Evolutionary conservation across 345 rosid genomes (phyloP), one percentile per base, ranked within the genome.

Genomic region (Clausena lansium): DNA sequence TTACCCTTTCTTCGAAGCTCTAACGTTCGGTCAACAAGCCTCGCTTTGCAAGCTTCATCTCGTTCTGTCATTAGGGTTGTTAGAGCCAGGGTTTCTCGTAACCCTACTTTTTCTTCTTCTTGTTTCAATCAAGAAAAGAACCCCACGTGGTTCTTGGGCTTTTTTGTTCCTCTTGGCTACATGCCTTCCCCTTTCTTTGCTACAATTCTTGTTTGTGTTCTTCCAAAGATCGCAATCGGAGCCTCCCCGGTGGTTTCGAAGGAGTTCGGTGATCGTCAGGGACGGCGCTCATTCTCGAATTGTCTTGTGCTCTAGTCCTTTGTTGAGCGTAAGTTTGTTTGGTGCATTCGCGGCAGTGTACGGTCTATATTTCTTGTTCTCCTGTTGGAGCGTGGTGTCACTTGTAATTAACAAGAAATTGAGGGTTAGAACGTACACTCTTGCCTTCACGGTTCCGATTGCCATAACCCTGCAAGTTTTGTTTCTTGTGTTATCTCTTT

Each of bases 331-430:
- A 20, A 45, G 81, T 33, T 62, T 90, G 25, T 92, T 92, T 59
- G 90, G 84, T 0, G 84, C 71, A 6, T 92, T 92, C 27, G 85
- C 79, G 25, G 61, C 70, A 8, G 73, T 86, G 27, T 92, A 83
- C 67, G 66, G 67, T 6, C 2, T 82, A 1, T 78, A 77, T 28
- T 90, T 92, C 79, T 64, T 84, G 39, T 39, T 88, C 1, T 90
- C 94, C 0, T 87, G 84, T 47, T 88, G 85, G 83, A 84, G 79
- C 61, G 86, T 86, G 55, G 76, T 83, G 38, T 82, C 87, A 5
- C 78, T 90, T 3, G 96, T 85, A 9, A 92, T 92, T 79, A 92
- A 92, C 82, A 88, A 88, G 76, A 85, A 80, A 1, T 69, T 92
- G 63, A 73, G 88, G 81, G 10, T 72, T 6, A 81, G 93, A 67